Evolutionary conservation across 2,329 filamentous ascomycete genomes (phyloP), one percentile per base, ranked within the genome.

Genomic region (Saccharata proteae): DNA sequence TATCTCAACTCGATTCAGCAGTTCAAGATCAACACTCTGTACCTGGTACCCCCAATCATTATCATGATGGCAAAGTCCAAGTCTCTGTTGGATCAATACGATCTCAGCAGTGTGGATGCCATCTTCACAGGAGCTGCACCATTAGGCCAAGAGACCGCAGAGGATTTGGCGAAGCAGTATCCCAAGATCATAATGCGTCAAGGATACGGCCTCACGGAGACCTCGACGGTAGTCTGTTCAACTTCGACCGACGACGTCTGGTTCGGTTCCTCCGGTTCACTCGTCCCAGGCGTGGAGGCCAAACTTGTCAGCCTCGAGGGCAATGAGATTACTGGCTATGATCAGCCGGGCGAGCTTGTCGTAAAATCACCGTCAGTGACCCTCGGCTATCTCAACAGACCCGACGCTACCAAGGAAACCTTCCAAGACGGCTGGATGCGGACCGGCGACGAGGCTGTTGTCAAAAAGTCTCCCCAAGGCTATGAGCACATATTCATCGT

Each of bases 381-480:
- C 0, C 57, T 93, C 0, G 86, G 86, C 1, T 94, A 94, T 44
- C 60, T 93, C 32, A 80, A 92, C 58, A 93, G 93, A 47, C 75
- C 80, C 26, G 77, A 80, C 46, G 84, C 86, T 3, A 92, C 77
- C 13, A 65, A 69, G 30, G 83, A 92, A 50, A 90, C 85, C 0
- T 94, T 84, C 46, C 64, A 75, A 2, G 76, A 85, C 38, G 61
- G 62, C 1, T 90, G 83, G 73, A 74, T 93, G 66, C 71, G 71
- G 23, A 93, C 86, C 0, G 86, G 86, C 5, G 86, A 94, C 45
- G 82, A 92, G 51, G 83, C 79, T 0, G 62, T 88, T 3, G 61
- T 92, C 8, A 66, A 69, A 3, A 67, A 71, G 45, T 63, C 72
- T 6, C 66, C 71, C 0, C 61, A 34, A 2, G 83, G 82, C 3